Conservation (phyloP, 495 filamentous ascomycete genomes). For the Cercophora sp. region DNA sequence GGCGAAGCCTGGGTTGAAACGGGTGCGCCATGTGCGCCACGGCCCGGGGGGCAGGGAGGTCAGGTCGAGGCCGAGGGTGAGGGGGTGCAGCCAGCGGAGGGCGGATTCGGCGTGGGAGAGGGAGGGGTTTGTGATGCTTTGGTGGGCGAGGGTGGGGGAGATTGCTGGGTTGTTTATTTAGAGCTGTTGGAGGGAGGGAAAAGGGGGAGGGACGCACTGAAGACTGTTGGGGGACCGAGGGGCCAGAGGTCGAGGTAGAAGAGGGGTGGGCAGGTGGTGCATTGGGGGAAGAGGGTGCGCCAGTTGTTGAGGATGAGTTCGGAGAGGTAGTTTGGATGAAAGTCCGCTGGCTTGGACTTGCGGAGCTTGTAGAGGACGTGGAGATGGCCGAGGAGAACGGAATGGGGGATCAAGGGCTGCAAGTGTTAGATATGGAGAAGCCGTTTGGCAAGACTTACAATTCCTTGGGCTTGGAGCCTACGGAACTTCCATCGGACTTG, state of each 20-base stretch:
- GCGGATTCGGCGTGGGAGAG: constrained; percentile 32
- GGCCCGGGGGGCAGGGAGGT: constrained; percentile 31
- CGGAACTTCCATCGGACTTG: constrained; percentile 23
- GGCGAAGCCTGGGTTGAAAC: constrained; percentile 48
- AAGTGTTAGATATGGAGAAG: no score
- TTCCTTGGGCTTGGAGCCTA: constrained; percentile 6
- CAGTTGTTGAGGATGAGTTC: constrained; percentile 20
- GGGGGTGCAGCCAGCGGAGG: constrained; percentile 26
- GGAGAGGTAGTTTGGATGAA: constrained; percentile 20
- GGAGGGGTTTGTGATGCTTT: constrained; percentile 30
- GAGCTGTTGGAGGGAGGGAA: no score
- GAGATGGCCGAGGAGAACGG: constrained; percentile 37
- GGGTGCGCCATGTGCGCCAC: constrained; percentile 40
- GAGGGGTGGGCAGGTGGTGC: background rate
- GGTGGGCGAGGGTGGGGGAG: constrained; percentile 31
- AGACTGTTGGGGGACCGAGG: constrained; percentile 31
- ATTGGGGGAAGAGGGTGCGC: background rate
- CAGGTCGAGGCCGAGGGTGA: constrained; percentile 33
- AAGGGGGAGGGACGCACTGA: no score
- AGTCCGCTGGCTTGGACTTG: background rate
- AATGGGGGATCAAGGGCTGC: constrained; percentile 39
- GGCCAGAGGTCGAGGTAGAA: constrained; percentile 49
- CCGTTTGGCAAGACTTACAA: no score
- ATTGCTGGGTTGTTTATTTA: no score
- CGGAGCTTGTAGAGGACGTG: constrained; percentile 20